phyloP scores from a whole-genome alignment of 768 basidiomycete species.

The Termitomyces sp. region DNA sequence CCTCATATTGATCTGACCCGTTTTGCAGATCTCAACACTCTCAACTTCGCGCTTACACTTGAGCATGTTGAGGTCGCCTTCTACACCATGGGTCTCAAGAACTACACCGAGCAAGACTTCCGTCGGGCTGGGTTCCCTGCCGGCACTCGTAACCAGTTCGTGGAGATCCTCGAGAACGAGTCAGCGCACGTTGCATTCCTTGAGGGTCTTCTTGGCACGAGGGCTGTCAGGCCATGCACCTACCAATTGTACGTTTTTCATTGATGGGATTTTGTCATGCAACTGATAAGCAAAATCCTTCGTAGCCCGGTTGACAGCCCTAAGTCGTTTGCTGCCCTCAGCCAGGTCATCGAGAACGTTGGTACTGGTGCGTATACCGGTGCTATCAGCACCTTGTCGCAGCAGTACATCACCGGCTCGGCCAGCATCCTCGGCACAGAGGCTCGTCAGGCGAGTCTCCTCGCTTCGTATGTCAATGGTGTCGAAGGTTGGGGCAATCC shows the following conservation, averaged over 20 bases:
- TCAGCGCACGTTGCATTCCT: conserved; percentile 9
- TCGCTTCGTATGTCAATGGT: conserved; percentile 13
- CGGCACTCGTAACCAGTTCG: conserved; percentile 13
- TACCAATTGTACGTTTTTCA: conserved; percentile 11
- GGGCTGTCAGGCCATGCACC: conserved; percentile 8
- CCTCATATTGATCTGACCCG: background rate
- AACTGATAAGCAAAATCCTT: background rate
- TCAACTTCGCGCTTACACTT: conserved; percentile 17
- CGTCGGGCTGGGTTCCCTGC: conserved; percentile 9
- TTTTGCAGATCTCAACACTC: conserved; percentile 8
- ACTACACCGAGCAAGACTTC: conserved; percentile 11
- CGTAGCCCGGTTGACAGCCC: conserved; percentile 11
- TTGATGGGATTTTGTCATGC: background rate
- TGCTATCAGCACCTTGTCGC: conserved; percentile 6
- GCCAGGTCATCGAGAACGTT: conserved; percentile 16
- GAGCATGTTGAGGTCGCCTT: conserved; percentile 18
- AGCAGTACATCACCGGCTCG: conserved; percentile 11
- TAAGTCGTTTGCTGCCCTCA: conserved; percentile 5
- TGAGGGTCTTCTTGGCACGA: conserved; percentile 4
- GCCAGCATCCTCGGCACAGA: conserved; percentile 18
- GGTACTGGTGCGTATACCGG: conserved; percentile 16
- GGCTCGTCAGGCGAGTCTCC: conserved; percentile 13
- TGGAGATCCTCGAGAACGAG: conserved; percentile 5
- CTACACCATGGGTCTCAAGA: conserved; percentile 10
- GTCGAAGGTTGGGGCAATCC: conserved; percentile 16